Percentiles rank a stretch among this genome's conserved stretches.
Evolutionary conservation across 352 stramenopile species (phyloP).

Genomic region (Globisporangium orthogonon): DNA sequence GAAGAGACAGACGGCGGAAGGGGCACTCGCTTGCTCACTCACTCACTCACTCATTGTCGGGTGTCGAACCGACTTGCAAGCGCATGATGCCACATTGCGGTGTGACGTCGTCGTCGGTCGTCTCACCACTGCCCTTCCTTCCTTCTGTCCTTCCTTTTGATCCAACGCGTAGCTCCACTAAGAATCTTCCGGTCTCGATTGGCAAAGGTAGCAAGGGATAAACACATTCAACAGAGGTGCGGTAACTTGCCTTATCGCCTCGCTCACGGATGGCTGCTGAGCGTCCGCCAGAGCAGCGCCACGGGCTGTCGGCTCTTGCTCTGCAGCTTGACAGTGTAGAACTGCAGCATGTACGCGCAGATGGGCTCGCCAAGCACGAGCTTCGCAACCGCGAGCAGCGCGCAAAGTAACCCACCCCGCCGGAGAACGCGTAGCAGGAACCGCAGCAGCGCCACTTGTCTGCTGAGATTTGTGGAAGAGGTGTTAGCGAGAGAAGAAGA

Average conservation of each 20-base stretch:
- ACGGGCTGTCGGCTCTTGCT: constrained; percentile 1
- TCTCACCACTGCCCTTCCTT: too few species aligned
- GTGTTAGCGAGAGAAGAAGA: background rate
- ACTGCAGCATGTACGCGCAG: constrained; percentile 15
- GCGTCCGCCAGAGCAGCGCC: constrained; percentile 8
- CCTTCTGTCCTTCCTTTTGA: too few species aligned
- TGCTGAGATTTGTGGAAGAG: background rate
- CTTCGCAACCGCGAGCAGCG: constrained; percentile 10
- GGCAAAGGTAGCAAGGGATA: too few species aligned
- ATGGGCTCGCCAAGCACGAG: constrained; percentile 12
- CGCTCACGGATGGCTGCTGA: constrained; percentile 2
- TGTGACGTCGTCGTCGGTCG: background rate
- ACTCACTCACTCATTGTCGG: too few species aligned
- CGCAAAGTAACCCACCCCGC: constrained; percentile 4
- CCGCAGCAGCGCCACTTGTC: background rate
- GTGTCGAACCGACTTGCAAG: background rate
- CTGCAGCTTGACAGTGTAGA: constrained; percentile 8
- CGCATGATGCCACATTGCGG: background rate
- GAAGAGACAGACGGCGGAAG: background rate
- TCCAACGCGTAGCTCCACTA: too few species aligned
- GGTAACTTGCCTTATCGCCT: too few species aligned
- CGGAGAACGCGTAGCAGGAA: background rate
- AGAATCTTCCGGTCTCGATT: too few species aligned
- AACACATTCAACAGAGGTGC: too few species aligned
- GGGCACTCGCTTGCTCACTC: background rate